Base-by-base conservation (phyloP, 345 rosid species). In the Pugionium dolabratum region DNA sequence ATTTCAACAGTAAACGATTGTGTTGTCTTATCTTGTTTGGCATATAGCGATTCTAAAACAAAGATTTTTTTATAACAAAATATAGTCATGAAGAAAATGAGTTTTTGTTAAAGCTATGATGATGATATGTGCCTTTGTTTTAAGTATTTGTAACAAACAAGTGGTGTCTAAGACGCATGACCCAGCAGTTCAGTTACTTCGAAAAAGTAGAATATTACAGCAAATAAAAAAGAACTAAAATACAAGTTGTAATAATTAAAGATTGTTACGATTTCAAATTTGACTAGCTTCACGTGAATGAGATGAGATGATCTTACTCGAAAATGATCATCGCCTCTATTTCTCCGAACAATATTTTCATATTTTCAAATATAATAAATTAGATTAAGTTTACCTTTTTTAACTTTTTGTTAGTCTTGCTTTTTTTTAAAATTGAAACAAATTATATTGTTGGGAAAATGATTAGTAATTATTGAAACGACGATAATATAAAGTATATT, bases 401-500 rank as follows among this genome's bases (percentile, higher is more conserved):
- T 10, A 46, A 43, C 34, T 18, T 18, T 0, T 25, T 48, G 3
- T 8, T 51, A 31, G 9, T 56, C 8, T 33, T 54, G 1, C 7
- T 33, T 18, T 18, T 40, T 40, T 59, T 35, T 3, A 1, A 3
- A 25, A 48, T 11, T 25, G 1, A 18, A 37, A 39, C 50, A 62
- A 46, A 46, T 54, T 37, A 42, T 65, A n/a, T 64, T 18, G 35
- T 58, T 29, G 1, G 18, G 35, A 42, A 59, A 59, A 58, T 72
- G 71, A 72, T 72, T 50, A 59, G 59, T 64, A 49, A 56, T 57
- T 8, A 64, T 41, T 64, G 59, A 2, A 53, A 18, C 9, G 18
- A 18, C 18, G 18, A 18, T 18, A 18, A 18, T 18, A 18, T 18
- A 18, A 18, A 18, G 18, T 18, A 18, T 18, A 18, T 18, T 18